Base-by-base conservation (phyloP, 306 rosid genomes). In the Malus sylvestris region DNA sequence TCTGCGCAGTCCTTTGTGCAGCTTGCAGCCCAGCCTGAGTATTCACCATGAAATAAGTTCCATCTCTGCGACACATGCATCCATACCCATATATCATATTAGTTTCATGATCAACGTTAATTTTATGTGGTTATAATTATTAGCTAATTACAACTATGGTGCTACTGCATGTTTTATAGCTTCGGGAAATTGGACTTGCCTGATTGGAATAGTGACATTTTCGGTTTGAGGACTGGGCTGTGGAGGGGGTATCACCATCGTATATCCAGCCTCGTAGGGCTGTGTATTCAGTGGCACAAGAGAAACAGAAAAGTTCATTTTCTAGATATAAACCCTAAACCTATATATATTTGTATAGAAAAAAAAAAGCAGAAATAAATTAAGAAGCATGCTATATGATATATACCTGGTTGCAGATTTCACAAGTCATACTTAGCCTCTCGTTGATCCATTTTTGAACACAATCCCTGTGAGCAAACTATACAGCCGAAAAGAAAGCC, bases 391-490 rank as follows among this genome's bases (percentile, higher is more conserved):
- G n/a, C 13, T 55, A 72, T 33, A 9, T 38, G 40, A 22, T 11
- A 55, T 27, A 71, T 74, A 92, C 97, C 90, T 90, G 97, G 60
- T 89, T 92, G 79, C 97, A 92, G 69, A 92, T 82, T 84, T 92
- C 97, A 61, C 97, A 92, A 7, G 51, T 82, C 33, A 87, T 88
- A 51, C 78, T 84, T 78, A 88, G 89, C 71, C 87, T 88, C 76
- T 90, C 90, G 71, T 81, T 76, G 70, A 94, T 89, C 97, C 97
- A 92, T 79, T 85, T 85, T 74, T 92, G 97, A 80, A 92, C 81
- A 77, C 97, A 92, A 80, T 87, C 93, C 81, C 91, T 84, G 40
- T 92, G 97, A 59, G 97, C 97, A 72, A 85, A 92, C 97, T 92
- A 18, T 22, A 49, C 25, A 25, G 15, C 16, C 16, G 52, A 67